Evolutionary conservation across 2,329 filamentous ascomycete genomes (phyloP), one percentile per base, ranked within the genome.

Genomic region (Apiospora phragmitis): DNA sequence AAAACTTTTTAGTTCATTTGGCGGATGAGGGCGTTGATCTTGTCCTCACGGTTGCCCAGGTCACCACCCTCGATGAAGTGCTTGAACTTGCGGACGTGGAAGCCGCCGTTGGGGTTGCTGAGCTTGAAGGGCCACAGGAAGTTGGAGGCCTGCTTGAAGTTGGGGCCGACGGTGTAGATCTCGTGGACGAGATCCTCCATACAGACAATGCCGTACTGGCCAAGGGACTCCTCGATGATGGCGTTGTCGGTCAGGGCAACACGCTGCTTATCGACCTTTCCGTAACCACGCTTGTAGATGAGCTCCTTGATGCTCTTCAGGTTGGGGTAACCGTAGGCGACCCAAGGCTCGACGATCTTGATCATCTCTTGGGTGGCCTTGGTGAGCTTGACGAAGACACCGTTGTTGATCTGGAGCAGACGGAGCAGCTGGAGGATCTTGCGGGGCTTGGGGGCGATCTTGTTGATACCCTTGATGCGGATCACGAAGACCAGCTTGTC

Each of bases 391-490:
- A 99, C 89, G 88, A 99, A 99, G 86, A 98, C 94, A 86, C 95
- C 96, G 86, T 97, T 98, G 94, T 99, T 99, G 93, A 99, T 99
- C 90, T 99, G 96, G 81, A 99, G 92, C 77, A 99, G 94, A 90
- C 96, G 95, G 84, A 99, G 95, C 74, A 99, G 94, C 89, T 99
- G 96, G 80, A 99, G 92, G 83, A 97, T 98, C 92, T 99, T 99
- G 90, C 96, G 95, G 86, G 97, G 97, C 93, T 99, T 98, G 80
- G 96, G 96, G 84, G 97, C 92, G 81, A 99, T 98, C 93, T 99
- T 99, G 94, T 98, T 98, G 94, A 99, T 98, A 97, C 95, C 96
- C 94, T 99, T 99, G 91, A 99, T 99, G 85, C 96, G 95, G 86
- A 98, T 88, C 80, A 99, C 91, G 85, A 99, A 99, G 88, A 95